These are phyloP conservation scores for Cordyceps militaris DNA, from an alignment of 2,329 filamentous ascomycete genomes.

Conservation along the genomic window DNA sequence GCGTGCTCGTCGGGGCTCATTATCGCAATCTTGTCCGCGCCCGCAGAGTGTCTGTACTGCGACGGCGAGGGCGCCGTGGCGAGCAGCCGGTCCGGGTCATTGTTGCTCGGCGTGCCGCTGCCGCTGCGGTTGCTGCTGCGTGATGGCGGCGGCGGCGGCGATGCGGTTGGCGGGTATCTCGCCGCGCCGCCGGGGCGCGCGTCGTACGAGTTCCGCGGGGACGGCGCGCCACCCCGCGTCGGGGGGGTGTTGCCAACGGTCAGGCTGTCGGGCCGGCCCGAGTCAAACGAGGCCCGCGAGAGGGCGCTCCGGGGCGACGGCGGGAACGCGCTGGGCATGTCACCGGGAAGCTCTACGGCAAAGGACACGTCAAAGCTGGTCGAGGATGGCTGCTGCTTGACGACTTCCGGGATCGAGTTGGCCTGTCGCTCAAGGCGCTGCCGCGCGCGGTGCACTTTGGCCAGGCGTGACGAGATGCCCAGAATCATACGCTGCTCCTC, in stretches of 20 bases:
- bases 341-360: conserved; percentile 52
- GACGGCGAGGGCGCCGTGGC: conserved; percentile 50
- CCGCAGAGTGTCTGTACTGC: conserved; percentile 51
- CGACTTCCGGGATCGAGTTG: conserved; percentile 35
- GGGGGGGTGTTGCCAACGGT: conserved; percentile 26
- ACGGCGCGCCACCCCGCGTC: conserved; percentile 21
- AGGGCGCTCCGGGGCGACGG: conserved; percentile 30
- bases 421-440: conserved; percentile 51
- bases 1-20: conserved; percentile 53
- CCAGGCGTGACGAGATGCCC: conserved; percentile 70
- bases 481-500: conserved; percentile 72
- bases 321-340: conserved; percentile 37
- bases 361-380: conserved; percentile 37
- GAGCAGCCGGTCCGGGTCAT: conserved; percentile 42
- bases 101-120: conserved; percentile 32
- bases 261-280: conserved; percentile 41
- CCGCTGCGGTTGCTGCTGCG: conserved; percentile 24
- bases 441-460: conserved; percentile 74
- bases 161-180: conserved; percentile 22
- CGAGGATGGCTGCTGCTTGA: conserved; percentile 35
- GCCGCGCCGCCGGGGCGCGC: conserved; percentile 28
- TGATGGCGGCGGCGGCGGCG: conserved; percentile 14
- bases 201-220: conserved; percentile 46
- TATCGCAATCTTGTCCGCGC: conserved; percentile 60
- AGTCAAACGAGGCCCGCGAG: conserved; percentile 51